phyloP scores from a whole-genome alignment of 805 yeast species.

The Starmerella vaccinii region DNA sequence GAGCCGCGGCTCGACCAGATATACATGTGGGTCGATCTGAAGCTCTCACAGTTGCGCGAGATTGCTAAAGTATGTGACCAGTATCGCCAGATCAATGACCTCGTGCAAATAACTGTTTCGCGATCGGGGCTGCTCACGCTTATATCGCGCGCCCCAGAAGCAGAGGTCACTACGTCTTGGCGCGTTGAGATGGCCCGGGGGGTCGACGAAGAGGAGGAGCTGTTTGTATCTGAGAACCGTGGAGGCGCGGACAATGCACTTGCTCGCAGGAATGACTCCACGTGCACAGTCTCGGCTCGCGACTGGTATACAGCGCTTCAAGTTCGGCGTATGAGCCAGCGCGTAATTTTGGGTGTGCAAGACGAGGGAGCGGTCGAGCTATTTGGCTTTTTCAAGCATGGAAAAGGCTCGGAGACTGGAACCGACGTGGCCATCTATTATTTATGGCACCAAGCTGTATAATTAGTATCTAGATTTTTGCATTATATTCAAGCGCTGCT shows the following conservation, averaged over 20 bases:
- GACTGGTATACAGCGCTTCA: conserved; percentile 20
- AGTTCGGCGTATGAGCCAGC: conserved; percentile 14
- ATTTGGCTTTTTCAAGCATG: conserved; percentile 17
- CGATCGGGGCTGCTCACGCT: conserved; percentile 24
- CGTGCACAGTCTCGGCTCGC: conserved; percentile 13
- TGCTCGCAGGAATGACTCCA: background rate
- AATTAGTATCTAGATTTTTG: too few species aligned
- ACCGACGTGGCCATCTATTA: conserved; percentile 19
- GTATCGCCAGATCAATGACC: conserved; percentile 25
- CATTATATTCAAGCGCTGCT: too few species aligned
- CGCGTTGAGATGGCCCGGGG: conserved; percentile 19
- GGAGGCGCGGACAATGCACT: background rate
- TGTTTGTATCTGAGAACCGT: conserved; percentile 10
- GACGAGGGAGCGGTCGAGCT: conserved; percentile 14
- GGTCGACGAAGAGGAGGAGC: conserved; percentile 1
- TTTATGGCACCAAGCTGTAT: conserved; percentile 14
- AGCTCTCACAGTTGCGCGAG: conserved; percentile 30
- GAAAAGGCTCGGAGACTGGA: conserved; percentile 2
- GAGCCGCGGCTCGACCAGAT: conserved; percentile 44
- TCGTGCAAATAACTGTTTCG: conserved; percentile 22
- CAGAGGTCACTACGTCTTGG: conserved; percentile 28
- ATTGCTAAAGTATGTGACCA: conserved; percentile 29
- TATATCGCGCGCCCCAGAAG: conserved; percentile 24
- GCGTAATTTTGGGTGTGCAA: conserved; percentile 21
- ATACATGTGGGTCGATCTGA: conserved; percentile 40